phyloP scores from a whole-genome alignment of 2,329 filamentous ascomycete species.

The Colletotrichum spaethianum region DNA sequence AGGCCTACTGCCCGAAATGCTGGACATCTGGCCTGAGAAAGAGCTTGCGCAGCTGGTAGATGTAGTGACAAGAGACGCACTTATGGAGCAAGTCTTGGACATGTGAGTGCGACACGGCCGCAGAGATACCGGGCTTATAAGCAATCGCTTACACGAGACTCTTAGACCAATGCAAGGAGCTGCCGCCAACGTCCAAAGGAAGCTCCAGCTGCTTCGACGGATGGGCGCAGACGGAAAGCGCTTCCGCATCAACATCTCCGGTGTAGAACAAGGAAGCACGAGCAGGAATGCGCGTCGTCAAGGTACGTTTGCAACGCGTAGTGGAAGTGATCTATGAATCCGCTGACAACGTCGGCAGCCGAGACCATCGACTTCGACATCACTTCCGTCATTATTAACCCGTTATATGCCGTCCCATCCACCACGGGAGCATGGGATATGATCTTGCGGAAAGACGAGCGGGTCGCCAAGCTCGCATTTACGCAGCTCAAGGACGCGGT shows the following conservation, averaged over 20 bases:
- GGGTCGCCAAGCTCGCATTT: conserved; percentile 50
- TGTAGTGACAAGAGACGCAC: conserved; percentile 49
- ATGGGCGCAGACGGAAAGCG: conserved; percentile 46
- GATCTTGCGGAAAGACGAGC: conserved; percentile 49
- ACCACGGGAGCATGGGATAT: conserved; percentile 45
- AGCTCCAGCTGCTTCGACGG: conserved; percentile 44
- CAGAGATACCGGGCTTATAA: too few species aligned
- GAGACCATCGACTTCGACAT: conserved; percentile 52
- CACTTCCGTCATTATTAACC: conserved; percentile 45
- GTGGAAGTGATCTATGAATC: too few species aligned
- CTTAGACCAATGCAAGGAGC: conserved; percentile 32
- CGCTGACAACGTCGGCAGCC: conserved; percentile 28
- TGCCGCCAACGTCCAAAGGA: conserved; percentile 34
- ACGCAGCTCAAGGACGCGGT: conserved; percentile 46
- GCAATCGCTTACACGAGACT: neutral
- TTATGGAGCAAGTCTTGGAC: conserved; percentile 51
- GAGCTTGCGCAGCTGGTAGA: conserved; percentile 47
- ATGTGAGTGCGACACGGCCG: conserved; percentile 14
- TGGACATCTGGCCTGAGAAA: conserved; percentile 50
- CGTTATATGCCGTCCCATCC: conserved; percentile 46
- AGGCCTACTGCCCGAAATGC: conserved; percentile 44
- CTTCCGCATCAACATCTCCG: conserved; percentile 45
- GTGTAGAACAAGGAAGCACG: conserved; percentile 29
- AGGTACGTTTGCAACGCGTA: conserved; percentile 7
- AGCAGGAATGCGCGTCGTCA: conserved; percentile 29